Percentiles rank a stretch among this genome's conserved stretches.
phyloP scores from a whole-genome alignment of 768 basidiomycete species.

The Leccinellum albellum region DNA sequence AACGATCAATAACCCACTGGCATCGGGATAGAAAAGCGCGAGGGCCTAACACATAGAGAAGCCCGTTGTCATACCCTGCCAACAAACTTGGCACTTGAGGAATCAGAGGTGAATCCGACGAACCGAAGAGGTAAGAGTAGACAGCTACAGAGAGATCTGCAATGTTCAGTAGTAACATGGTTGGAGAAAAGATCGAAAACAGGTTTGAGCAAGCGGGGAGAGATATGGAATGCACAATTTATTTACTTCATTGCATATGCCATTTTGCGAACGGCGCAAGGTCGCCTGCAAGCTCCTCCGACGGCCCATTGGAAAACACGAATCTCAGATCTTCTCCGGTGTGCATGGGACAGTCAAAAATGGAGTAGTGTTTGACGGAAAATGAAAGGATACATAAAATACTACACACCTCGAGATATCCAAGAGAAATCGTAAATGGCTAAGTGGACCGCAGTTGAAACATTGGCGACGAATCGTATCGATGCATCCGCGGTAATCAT shows the following conservation, averaged over 20 bases:
- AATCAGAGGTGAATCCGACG: background rate
- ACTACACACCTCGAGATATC: too few species aligned
- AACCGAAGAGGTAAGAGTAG: background rate
- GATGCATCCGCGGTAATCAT: too few species aligned
- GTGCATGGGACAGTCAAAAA: background rate
- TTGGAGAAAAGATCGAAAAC: background rate
- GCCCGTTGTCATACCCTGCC: conserved; percentile 15
- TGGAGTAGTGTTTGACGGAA: background rate
- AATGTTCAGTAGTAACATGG: background rate
- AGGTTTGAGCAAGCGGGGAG: background rate
- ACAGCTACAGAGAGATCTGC: background rate
- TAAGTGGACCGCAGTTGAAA: too few species aligned
- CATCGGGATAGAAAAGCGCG: conserved; percentile 1
- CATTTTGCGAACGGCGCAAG: too few species aligned
- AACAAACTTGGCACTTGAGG: conserved; percentile 11
- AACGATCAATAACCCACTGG: conserved; percentile 17
- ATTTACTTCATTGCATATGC: background rate
- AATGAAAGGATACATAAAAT: too few species aligned
- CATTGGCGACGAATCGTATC: too few species aligned
- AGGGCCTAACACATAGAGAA: conserved; percentile 14
- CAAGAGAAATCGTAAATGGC: too few species aligned
- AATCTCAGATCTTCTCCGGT: background rate
- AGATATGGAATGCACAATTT: background rate
- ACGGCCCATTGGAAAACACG: too few species aligned
- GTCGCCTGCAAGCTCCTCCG: too few species aligned